phyloP scores from a whole-genome alignment of 2,329 filamentous ascomycete species.

The Metarhizium brunneum region DNA sequence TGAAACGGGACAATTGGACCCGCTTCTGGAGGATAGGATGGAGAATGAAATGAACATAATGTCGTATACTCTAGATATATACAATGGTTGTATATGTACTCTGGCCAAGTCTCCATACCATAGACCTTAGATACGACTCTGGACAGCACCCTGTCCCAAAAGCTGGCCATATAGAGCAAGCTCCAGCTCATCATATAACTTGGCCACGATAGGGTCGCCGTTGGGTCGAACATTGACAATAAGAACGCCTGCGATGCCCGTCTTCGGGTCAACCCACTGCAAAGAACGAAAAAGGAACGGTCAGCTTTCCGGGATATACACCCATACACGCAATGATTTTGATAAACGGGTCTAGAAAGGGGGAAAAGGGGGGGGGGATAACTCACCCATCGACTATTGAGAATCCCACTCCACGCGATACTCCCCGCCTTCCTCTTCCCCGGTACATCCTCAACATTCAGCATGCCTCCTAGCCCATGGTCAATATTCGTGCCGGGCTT shows the following conservation, averaged over 20 bases:
- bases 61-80: too few relatives aligned
- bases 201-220: constrained; percentile 25
- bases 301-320: too few relatives aligned
- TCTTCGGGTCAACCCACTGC: constrained; percentile 27
- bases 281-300: too few relatives aligned
- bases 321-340: too few relatives aligned
- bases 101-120: background rate
- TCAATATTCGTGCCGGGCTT: constrained; percentile 21
- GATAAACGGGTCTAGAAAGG: background rate
- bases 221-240: constrained; percentile 29
- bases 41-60: too few relatives aligned
- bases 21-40: too few relatives aligned
- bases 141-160: background rate
- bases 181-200: constrained; percentile 30
- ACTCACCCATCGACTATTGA: constrained; percentile 32
- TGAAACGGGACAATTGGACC: too few relatives aligned
- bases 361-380: background rate
- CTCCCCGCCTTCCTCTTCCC: constrained; percentile 32
- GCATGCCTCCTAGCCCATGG: constrained; percentile 28
- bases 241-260: constrained; percentile 30
- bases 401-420: constrained; percentile 34
- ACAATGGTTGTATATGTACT: too few relatives aligned
- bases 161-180: constrained; percentile 23
- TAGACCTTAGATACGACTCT: background rate
- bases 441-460: constrained; percentile 28